Base-by-base conservation (phyloP, 768 basidiomycete species). In the Bullera alba region DNA sequence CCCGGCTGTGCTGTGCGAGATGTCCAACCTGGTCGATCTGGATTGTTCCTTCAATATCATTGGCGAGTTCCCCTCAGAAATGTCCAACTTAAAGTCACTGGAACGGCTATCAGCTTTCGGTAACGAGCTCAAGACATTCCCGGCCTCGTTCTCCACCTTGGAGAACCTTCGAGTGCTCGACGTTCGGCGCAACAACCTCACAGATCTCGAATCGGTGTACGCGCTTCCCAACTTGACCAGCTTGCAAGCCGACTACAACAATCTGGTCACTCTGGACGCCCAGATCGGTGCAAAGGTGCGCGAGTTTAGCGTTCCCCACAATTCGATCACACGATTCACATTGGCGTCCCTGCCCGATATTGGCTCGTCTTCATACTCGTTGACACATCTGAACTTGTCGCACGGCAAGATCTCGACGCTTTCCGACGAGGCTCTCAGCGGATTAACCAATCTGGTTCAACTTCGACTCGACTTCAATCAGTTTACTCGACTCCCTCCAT, bases 31-130 rank as follows among this genome's bases (percentile, higher is more conserved):
- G 17, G 75, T 79, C 30, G 87, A 92, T 60, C 81, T 99, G 17
- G 92, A 97, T 63, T 77, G 95, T 32, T 97, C 95, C 0, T 96
- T 96, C 78, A 99, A 99, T 75, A 81, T 79, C 70, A 83, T 97
- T 51, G 77, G 80, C 0, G 80, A 83, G 42, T 78, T 97, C 1
- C 91, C 92, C 0, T 81, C 85, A 29, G 81, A 84, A 36, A 81
- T 97, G 36, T 86, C 85, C 1, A 74, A 79, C 28, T 76, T 97
- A 46, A 71, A 69, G 23, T 76, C 79, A 3, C 79, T 97, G 36
- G 82, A 89, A 58, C 76, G 79, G 15, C 77, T 97, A 8, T 76
- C 84, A 37, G 79, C 92, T 37, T 83, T 92, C n/a, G 87, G 88
- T 22, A 99, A 99, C 72, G 79, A 81, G 57, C 77, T 96, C 27